phyloP scores from a whole-genome alignment of 2,329 filamentous ascomycete species.

The Moelleriella libera region DNA sequence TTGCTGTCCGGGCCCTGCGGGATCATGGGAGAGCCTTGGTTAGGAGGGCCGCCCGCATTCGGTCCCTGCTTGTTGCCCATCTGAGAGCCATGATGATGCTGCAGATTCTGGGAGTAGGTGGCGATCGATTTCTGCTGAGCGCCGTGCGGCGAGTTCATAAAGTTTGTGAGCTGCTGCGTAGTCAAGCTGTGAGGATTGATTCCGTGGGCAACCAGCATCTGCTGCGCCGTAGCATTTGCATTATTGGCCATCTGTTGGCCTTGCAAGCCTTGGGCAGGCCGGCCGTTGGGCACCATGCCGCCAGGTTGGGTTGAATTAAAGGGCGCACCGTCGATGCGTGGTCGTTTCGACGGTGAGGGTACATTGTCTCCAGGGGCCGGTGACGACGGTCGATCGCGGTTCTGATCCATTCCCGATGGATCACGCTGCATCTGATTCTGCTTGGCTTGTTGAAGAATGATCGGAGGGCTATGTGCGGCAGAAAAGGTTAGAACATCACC shows the following conservation, averaged over 20 bases:
- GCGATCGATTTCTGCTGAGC: constrained; percentile 74
- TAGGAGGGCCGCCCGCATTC: constrained; percentile 54
- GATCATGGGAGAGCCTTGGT: constrained; percentile 76
- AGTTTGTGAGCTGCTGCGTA: constrained; percentile 58
- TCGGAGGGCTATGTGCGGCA: constrained; percentile 41
- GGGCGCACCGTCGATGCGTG: constrained; percentile 55
- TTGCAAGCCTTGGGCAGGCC: constrained; percentile 56
- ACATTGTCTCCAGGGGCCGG: constrained; percentile 76
- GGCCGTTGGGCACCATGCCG: constrained; percentile 59
- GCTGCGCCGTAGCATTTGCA: constrained; percentile 36
- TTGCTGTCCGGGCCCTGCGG: constrained; percentile 53
- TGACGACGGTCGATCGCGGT: constrained; percentile 66
- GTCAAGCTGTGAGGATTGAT: constrained; percentile 65
- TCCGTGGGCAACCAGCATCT: constrained; percentile 52
- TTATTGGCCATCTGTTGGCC: constrained; percentile 50
- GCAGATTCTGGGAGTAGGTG: constrained; percentile 73
- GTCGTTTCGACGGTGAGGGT: constrained; percentile 83
- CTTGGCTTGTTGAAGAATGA: constrained; percentile 60
- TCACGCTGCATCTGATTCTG: constrained; percentile 78
- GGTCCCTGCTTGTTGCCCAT: constrained; percentile 72
- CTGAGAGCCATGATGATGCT: constrained; percentile 67
- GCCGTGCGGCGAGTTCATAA: constrained; percentile 38
- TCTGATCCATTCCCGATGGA: constrained; percentile 75
- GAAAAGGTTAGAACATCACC: background rate
- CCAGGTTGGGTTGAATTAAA: constrained; percentile 58